Conservation (phyloP, 768 basidiomycete genomes). For the Tylopilus intermedius region DNA sequence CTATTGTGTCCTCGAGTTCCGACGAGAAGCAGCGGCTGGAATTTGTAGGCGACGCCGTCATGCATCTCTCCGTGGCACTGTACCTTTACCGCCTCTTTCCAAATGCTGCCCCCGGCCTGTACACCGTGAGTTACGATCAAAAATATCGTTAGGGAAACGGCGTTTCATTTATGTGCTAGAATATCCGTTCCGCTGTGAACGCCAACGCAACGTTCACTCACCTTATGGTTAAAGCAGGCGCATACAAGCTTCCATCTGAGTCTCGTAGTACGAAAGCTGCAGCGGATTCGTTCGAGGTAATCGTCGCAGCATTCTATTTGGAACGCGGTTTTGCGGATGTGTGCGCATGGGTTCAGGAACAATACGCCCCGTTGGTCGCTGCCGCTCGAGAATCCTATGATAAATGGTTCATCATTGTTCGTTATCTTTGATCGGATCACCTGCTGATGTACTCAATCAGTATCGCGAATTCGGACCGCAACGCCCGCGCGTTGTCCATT, state of each 20-base stretch:
- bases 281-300: conserved; percentile 45
- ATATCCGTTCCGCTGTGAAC: conserved; percentile 24
- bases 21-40: conserved; percentile 40
- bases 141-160: background rate
- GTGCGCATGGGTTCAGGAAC: conserved; percentile 34
- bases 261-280: conserved; percentile 32
- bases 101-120: conserved; percentile 30
- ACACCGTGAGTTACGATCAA: conserved; percentile 29
- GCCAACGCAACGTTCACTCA: conserved; percentile 36
- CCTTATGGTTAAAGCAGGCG: conserved; percentile 35
- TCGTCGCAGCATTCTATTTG: conserved; percentile 40
- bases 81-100: conserved; percentile 34
- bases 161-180: conserved; percentile 8
- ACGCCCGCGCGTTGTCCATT: conserved; percentile 1
- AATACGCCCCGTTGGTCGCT: conserved; percentile 36
- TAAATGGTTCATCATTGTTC: conserved; percentile 17
- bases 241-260: conserved; percentile 17
- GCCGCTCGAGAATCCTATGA: conserved; percentile 28
- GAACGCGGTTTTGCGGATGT: conserved; percentile 37
- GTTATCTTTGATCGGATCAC: background rate
- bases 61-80: conserved; percentile 39
- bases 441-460: conserved; percentile 14
- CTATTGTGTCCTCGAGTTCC: conserved; percentile 21
- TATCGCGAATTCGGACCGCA: conserved; percentile 1
- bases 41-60: conserved; percentile 45